A percentile compares a stretch with the other conserved stretches of the same genome.
Conservation (phyloP, 257 asterid genomes). For the Mentha longifolia region DNA sequence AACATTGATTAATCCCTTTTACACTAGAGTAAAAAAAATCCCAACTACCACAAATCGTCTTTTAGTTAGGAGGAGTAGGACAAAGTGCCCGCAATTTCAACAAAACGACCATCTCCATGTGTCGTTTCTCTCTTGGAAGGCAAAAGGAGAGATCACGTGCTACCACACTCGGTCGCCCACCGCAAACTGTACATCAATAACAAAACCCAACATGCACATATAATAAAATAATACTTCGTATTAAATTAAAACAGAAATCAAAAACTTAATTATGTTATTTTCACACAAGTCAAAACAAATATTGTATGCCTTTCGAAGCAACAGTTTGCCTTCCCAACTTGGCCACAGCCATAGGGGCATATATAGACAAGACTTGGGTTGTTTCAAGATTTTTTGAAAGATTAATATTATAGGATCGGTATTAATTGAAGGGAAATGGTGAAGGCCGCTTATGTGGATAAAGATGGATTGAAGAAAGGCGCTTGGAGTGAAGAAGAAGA, state of each 20-base stretch:
- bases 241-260: background rate
- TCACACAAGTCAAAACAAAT: slow-evolving; percentile 20
- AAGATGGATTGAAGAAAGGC: slow-evolving; percentile 51
- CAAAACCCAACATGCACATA: background rate
- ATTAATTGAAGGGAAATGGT: slow-evolving; percentile 15
- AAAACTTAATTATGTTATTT: background rate
- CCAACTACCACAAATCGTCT: background rate
- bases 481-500: slow-evolving; percentile 66
- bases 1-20: background rate
- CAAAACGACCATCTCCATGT: slow-evolving; percentile 16
- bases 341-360: background rate
- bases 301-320: background rate
- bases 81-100: background rate
- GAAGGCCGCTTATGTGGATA: slow-evolving; percentile 37
- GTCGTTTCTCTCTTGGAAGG: slow-evolving; percentile 9
- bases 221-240: background rate
- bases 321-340: background rate
- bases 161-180: slow-evolving; percentile 16
- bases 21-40: background rate
- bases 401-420: too few species aligned
- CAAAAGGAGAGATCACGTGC: slow-evolving; percentile 12
- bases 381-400: background rate
- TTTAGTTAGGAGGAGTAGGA: background rate
- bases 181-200: background rate
- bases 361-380: slow-evolving; percentile 26